phyloP scores from a whole-genome alignment of 2,329 filamentous ascomycete species.

The Epichloe uncinata region DNA sequence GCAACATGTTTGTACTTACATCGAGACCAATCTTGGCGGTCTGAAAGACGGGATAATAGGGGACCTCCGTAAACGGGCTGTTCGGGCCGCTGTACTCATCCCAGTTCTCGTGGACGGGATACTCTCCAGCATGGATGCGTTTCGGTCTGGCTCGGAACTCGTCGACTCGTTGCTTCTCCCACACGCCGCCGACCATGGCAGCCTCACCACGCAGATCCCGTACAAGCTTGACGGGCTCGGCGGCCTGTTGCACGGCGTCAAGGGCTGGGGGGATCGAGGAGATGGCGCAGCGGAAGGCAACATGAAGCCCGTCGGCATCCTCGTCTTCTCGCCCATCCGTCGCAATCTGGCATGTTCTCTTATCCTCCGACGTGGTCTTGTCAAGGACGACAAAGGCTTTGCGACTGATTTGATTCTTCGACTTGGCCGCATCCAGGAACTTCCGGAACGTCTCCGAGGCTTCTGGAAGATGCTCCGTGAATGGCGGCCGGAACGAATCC shows the following conservation, averaged over 20 bases:
- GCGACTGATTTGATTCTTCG: not conserved
- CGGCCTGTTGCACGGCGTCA: not conserved
- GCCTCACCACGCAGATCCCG: not conserved
- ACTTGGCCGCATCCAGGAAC: not conserved
- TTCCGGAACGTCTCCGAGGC: not conserved
- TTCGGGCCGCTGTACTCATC: not conserved
- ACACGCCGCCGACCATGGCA: not conserved
- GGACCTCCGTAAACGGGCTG: not conserved
- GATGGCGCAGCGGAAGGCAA: not conserved
- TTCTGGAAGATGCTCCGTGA: not conserved
- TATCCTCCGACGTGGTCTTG: not conserved
- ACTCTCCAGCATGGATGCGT: not conserved
- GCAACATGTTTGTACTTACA: not conserved
- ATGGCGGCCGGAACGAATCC: not conserved
- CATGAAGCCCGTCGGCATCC: not conserved
- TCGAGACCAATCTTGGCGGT: not conserved
- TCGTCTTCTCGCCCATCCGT: not conserved
- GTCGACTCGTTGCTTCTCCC: not conserved
- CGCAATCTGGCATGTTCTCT: not conserved
- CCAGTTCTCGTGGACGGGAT: not conserved
- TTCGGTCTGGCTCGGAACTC: not conserved
- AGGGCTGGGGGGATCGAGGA: not conserved
- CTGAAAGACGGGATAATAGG: not conserved
- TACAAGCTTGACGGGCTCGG: not conserved
- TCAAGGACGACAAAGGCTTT: not conserved